These are phyloP conservation scores for Parathielavia appendiculata DNA, from an alignment of 495 filamentous ascomycete species.

Conservation along the genomic window DNA sequence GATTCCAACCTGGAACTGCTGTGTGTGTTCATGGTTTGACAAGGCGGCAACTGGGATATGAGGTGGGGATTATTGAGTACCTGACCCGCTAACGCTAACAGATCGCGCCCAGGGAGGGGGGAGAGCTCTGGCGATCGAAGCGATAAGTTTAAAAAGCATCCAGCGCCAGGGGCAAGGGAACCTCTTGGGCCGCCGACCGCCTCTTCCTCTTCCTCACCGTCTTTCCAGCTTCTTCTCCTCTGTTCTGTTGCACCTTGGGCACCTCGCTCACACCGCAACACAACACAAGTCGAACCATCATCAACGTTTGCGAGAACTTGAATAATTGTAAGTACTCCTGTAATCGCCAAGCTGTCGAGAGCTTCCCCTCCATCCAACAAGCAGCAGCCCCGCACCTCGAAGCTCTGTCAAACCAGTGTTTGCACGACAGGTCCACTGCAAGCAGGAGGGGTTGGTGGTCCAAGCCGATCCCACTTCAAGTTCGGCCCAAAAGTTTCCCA, in stretches of 20 bases:
- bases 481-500: conserved; percentile 12
- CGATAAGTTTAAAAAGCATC: conserved; percentile 27
- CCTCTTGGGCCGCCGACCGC: conserved; percentile 8
- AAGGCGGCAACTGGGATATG: conserved; percentile 7
- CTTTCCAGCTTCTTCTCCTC: conserved; percentile 4
- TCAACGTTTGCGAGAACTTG: neutral
- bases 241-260: neutral
- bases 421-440: conserved; percentile 19
- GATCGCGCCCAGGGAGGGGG: conserved; percentile 5
- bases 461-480: conserved; percentile 19
- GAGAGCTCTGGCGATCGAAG: conserved; percentile 8
- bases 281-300: neutral
- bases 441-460: conserved; percentile 21
- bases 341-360: conserved; percentile 5
- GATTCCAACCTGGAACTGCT: neutral
- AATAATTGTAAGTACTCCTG: neutral
- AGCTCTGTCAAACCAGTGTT: conserved; percentile 22
- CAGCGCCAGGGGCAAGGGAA: conserved; percentile 12
- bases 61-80: conserved; percentile 18
- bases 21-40: conserved; percentile 19
- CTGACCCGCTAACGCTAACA: conserved; percentile 26
- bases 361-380: conserved; percentile 20
- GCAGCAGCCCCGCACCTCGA: conserved; percentile 11
- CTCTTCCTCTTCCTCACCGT: neutral
- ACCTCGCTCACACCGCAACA: neutral